Conservation (phyloP, 2,329 filamentous ascomycete genomes). For the Trichoderma asperellum region DNA sequence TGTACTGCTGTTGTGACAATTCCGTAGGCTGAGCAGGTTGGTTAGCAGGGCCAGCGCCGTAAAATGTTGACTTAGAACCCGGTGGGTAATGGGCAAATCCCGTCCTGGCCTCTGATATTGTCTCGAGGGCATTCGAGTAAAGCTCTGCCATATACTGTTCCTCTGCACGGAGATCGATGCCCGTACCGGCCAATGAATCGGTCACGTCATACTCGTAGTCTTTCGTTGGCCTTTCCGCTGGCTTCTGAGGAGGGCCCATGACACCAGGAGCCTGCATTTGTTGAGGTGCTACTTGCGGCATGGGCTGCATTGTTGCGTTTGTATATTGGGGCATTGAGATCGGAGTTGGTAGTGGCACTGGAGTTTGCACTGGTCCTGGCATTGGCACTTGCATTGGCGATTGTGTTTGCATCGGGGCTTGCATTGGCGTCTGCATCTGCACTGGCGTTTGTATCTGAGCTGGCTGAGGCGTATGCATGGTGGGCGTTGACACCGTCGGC, state of each 20-base stretch:
- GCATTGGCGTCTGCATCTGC: slow-evolving; percentile 33
- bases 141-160: slow-evolving; percentile 77
- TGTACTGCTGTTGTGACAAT: slow-evolving; percentile 64
- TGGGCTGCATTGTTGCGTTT: slow-evolving; percentile 38
- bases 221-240: slow-evolving; percentile 64
- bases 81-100: slow-evolving; percentile 57
- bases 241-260: slow-evolving; percentile 65
- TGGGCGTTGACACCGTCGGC: slow-evolving; percentile 41
- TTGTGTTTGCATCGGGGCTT: slow-evolving; percentile 28
- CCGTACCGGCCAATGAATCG: slow-evolving; percentile 81
- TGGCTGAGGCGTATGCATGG: slow-evolving; percentile 40
- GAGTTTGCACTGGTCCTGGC: slow-evolving; percentile 7
- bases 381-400: slow-evolving; percentile 30
- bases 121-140: slow-evolving; percentile 57
- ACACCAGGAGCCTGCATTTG: slow-evolving; percentile 37
- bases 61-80: slow-evolving; percentile 61
- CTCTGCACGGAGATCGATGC: slow-evolving; percentile 85
- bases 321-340: slow-evolving; percentile 38
- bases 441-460: slow-evolving; percentile 30
- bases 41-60: slow-evolving; percentile 67
- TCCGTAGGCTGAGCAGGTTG: slow-evolving; percentile 58
- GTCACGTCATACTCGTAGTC: slow-evolving; percentile 72
- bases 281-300: slow-evolving; percentile 35
- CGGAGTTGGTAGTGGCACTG: slow-evolving; percentile 27
- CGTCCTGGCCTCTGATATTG: slow-evolving; percentile 52